Conservation (phyloP, 768 basidiomycete genomes). For the Phlebiopsis flavidoalba region DNA sequence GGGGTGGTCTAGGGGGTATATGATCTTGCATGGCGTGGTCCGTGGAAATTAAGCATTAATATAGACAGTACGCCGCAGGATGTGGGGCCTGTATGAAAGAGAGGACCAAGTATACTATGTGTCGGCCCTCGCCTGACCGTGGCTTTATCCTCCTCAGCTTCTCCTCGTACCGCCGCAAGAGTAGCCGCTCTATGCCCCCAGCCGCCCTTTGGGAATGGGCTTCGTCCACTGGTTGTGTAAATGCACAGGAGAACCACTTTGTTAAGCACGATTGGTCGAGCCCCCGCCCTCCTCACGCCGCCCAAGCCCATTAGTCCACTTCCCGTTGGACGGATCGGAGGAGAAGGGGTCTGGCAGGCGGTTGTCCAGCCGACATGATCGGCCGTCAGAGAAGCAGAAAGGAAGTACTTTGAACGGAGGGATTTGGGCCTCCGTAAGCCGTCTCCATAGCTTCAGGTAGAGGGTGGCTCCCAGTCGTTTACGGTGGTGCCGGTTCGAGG, state of each 20-base stretch:
- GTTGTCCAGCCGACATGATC: conserved; percentile 89
- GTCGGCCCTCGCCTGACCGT: not conserved
- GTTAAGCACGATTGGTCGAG: conserved; percentile 53
- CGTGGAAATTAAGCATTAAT: conserved; percentile 14
- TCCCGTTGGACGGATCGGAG: conserved; percentile 37
- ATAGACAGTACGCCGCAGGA: conserved; percentile 12
- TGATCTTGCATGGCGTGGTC: conserved; percentile 11
- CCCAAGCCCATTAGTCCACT: conserved; percentile 65
- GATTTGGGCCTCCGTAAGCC: conserved; percentile 65
- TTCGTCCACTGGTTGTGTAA: conserved; percentile 97
- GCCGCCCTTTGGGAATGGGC: conserved; percentile 69
- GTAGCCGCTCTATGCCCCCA: conserved; percentile 85
- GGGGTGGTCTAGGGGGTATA: conserved; percentile 3
- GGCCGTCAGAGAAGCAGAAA: conserved; percentile 91
- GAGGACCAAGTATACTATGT: conserved; percentile 1
- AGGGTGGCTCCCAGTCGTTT: conserved; percentile 93
- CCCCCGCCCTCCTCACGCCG: conserved; percentile 50
- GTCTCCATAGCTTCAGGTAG: conserved; percentile 88
- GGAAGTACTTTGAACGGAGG: conserved; percentile 91
- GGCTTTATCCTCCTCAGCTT: conserved; percentile 19
- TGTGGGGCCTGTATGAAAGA: not conserved
- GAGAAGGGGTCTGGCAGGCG: conserved; percentile 89
- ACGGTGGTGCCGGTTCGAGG: conserved; percentile 75
- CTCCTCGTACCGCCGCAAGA: conserved; percentile 60
- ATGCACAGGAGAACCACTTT: conserved; percentile 87